Evolutionary conservation across 192 early-diverging fungal genomes (phyloP), one percentile per base, ranked within the genome.

Genomic region (Podila clonocystis): DNA sequence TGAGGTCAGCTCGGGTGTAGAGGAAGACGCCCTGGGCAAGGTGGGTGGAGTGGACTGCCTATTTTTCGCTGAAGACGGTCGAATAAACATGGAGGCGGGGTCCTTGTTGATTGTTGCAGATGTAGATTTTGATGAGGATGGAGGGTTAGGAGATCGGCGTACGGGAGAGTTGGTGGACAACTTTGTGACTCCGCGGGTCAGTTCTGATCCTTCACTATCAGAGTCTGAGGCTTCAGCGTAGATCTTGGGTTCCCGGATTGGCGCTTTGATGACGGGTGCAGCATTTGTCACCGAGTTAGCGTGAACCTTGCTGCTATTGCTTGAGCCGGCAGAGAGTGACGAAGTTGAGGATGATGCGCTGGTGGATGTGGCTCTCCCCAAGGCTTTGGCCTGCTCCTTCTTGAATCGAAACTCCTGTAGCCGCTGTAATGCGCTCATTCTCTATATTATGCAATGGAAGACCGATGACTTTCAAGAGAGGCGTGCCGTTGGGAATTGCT

Each of bases 391-490:
- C 33, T 31, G 59, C 13, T 13, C 17, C 58, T 31, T 80, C 34
- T 80, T 80, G 34, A 64, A 80, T 6, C 77, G 77, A 28, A 72
- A 80, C 45, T 80, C 70, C 28, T 80, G 70, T 12, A 80, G 55
- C 13, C 77, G 65, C 24, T 72, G 60, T 24, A 72, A 24, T 8
- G 77, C 77, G 68, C 65, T 72, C 70, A 80, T 72, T 41, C 33
- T 78, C 22, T 52, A 52, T 52, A 52, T 52, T 52, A 52, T 52
- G 38, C 38, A 41, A 41, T 41, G 38, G 11, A 41, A 13, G 38
- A 12, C 38, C 7, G 33, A 33, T 12, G 38, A 41, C 38, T 41
- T 9, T 13, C 38, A 9, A 41, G 38, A 41, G 38, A 41, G 38
- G 38, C 38, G 11, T 2, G 38, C 11, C 38, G 2, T 41, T 33